Evolutionary conservation across 2,329 filamentous ascomycete genomes (phyloP).

Genomic region (Plectosphaerella cucumerina): DNA sequence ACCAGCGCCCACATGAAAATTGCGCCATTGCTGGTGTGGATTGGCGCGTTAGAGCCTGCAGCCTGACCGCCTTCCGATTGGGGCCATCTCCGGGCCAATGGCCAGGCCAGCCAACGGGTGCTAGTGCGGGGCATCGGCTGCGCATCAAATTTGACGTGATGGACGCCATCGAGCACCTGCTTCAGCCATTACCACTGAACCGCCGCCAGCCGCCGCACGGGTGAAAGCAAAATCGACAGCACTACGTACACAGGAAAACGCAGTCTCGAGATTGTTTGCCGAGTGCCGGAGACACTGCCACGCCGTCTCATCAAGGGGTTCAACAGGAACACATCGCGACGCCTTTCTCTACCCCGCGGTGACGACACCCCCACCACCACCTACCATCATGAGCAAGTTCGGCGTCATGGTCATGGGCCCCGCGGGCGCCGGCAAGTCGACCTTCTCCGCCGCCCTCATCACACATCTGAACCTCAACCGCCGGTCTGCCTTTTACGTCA

Average conservation of each 20-base stretch:
- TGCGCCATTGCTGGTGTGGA: constrained; percentile 2
- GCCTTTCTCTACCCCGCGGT: neutral
- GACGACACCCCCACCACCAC: neutral
- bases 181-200: neutral
- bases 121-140: neutral
- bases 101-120: neutral
- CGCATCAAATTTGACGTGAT: neutral
- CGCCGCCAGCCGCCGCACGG: neutral
- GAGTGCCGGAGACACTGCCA: no score
- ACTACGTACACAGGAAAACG: no score
- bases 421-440: constrained; percentile 92
- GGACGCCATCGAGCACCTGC: neutral
- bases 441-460: constrained; percentile 91
- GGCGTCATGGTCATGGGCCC: constrained; percentile 95
- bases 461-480: constrained; percentile 87
- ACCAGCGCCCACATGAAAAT: constrained; percentile 1
- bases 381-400: constrained; percentile 76
- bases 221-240: no score
- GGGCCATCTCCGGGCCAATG: no score
- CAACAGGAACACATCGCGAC: neutral
- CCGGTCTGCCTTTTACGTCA: constrained; percentile 95
- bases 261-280: no score
- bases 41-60: neutral
- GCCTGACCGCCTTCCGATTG: neutral
- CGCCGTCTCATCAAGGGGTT: no score